Percentiles rank a stretch among this genome's conserved stretches.
Evolutionary conservation across 2,329 filamentous ascomycete species (phyloP).

Genomic region (Plenodomus biglobosus): DNA sequence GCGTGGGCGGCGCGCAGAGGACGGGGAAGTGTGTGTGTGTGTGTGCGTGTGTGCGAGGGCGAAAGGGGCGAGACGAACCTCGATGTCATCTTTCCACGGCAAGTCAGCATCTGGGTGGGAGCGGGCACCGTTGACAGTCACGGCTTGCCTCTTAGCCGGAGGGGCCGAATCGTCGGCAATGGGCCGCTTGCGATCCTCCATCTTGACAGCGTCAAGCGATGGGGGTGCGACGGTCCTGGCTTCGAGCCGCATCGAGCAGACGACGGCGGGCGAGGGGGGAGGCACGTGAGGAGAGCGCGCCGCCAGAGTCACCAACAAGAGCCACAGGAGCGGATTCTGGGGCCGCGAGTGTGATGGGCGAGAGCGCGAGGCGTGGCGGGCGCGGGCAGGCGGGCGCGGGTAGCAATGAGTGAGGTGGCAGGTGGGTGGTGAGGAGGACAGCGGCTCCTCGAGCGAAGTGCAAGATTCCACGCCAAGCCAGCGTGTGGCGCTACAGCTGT

Average conservation of each 20-base stretch:
- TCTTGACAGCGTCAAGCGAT: constrained; percentile 81
- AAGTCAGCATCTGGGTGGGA: constrained; percentile 67
- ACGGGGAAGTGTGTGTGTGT: constrained; percentile 5
- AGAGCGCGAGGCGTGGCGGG: constrained; percentile 9
- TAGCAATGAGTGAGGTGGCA: not conserved
- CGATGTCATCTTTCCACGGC: constrained; percentile 70
- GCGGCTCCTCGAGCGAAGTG: not conserved
- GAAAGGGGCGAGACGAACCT: constrained; percentile 61
- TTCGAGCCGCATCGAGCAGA: constrained; percentile 80
- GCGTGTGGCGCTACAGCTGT: not conserved
- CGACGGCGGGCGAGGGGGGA: constrained; percentile 39
- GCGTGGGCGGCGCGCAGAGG: constrained; percentile 25
- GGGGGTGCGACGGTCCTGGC: constrained; percentile 71
- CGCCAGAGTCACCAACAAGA: constrained; percentile 24
- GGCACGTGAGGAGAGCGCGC: constrained; percentile 20
- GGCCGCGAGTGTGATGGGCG: constrained; percentile 19
- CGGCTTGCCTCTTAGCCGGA: constrained; percentile 84
- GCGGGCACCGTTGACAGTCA: constrained; percentile 70
- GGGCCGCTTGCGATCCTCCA: constrained; percentile 99
- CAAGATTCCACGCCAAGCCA: not conserved
- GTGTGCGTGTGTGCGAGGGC: constrained; percentile 3
- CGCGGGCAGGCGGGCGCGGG: constrained; percentile 9
- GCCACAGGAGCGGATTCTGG: constrained; percentile 22
- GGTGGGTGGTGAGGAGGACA: not conserved
- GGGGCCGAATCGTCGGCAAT: constrained; percentile 84